These are phyloP conservation scores for Sphaerosporella brunnea DNA, from an alignment of 495 filamentous ascomycete genomes.

Conservation along the genomic window DNA sequence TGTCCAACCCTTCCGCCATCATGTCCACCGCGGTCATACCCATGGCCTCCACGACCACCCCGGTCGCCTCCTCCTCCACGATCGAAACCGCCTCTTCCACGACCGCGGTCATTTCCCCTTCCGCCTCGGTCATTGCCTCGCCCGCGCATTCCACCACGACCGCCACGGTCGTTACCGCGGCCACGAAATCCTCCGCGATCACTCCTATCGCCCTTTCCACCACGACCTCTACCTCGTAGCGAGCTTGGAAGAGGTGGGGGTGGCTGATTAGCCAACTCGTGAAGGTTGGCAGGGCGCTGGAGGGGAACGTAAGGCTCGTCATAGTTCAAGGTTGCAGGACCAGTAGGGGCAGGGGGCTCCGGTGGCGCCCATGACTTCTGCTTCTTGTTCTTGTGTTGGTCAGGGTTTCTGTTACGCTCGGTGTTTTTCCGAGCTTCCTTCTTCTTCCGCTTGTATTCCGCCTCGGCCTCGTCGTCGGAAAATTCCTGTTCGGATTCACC, in stretches of 20 bases:
- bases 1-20: neutral
- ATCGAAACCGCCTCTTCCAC: constrained; percentile 23
- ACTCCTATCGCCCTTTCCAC: constrained; percentile 35
- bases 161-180: constrained; percentile 20
- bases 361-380: constrained; percentile 10
- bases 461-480: constrained; percentile 87
- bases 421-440: constrained; percentile 38
- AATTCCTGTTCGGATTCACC: constrained; percentile 74
- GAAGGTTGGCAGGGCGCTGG: constrained; percentile 24
- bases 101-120: neutral
- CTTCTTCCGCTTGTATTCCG: constrained; percentile 53
- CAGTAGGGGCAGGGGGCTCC: neutral
- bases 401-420: constrained; percentile 17
- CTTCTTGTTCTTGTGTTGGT: constrained; percentile 28
- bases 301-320: constrained; percentile 25
- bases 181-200: constrained; percentile 30
- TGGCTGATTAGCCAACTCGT: constrained; percentile 33
- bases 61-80: neutral
- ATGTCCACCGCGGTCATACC: neutral
- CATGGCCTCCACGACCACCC: neutral
- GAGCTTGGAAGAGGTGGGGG: constrained; percentile 18
- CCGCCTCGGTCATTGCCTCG: neutral
- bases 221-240: constrained; percentile 28
- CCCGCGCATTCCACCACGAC: neutral
- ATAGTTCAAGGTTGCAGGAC: constrained; percentile 2